Evolutionary conservation across 2,329 filamentous ascomycete genomes (phyloP).

Genomic region (Penicillium capsulatum): DNA sequence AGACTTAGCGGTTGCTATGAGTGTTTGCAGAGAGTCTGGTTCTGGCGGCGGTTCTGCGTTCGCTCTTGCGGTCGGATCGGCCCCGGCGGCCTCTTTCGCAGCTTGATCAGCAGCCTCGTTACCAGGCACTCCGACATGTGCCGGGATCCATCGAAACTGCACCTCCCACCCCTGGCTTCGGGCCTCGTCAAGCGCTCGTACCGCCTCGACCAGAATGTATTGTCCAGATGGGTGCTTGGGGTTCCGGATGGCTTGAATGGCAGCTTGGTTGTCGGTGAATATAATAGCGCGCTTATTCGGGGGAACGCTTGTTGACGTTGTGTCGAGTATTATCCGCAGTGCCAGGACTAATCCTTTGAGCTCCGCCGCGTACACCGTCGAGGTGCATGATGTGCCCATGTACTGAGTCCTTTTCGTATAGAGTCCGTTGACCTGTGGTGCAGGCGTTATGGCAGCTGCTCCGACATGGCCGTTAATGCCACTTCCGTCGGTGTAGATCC

Average conservation of each 20-base stretch:
- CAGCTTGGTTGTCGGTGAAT: conserved; percentile 9
- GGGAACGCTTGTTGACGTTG: no score
- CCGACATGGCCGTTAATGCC: neutral
- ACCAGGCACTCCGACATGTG: conserved; percentile 4
- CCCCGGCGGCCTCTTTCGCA: conserved; percentile 3
- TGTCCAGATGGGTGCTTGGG: conserved; percentile 8
- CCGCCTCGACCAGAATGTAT: conserved; percentile 2
- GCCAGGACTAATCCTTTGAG: neutral
- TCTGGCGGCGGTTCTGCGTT: no score
- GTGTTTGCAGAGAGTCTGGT: no score
- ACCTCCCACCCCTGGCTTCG: neutral
- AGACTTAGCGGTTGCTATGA: conserved; percentile 2
- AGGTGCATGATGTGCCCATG: neutral
- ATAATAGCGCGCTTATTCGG: neutral
- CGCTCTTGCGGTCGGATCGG: neutral
- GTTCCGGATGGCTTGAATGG: conserved; percentile 6
- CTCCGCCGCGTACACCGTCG: conserved; percentile 7
- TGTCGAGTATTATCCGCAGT: conserved; percentile 4
- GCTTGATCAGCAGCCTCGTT: conserved; percentile 2
- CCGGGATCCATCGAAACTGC: conserved; percentile 6
- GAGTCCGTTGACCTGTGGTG: neutral
- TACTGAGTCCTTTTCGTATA: conserved; percentile 2
- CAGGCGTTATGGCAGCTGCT: neutral
- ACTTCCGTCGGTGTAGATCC: conserved; percentile 1
- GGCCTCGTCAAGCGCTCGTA: neutral